Evolutionary conservation across 1,284 basidiomycete genomes (phyloP).

Genomic region (Sanghuangporus sanghuang): DNA sequence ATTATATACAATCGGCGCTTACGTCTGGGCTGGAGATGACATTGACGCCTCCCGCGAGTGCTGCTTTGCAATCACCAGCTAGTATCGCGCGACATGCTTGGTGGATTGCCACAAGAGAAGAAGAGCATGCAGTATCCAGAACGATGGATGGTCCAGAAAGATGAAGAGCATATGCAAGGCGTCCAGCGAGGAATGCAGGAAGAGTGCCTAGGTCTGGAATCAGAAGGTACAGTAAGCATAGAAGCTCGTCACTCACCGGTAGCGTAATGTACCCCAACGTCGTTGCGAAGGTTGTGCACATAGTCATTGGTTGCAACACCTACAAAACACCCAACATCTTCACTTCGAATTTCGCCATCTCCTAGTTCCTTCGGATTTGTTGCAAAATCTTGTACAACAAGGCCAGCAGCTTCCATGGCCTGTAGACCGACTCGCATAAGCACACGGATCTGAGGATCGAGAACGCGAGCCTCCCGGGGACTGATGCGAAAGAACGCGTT

Average conservation of each 20-base stretch:
- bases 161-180: constrained; percentile 62
- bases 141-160: constrained; percentile 66
- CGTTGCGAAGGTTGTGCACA: constrained; percentile 51
- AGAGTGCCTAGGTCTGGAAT: constrained; percentile 48
- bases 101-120: constrained; percentile 60
- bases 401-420: constrained; percentile 66
- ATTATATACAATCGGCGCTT: constrained; percentile 24
- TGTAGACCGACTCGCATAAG: constrained; percentile 61
- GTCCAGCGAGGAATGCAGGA: constrained; percentile 62
- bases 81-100: constrained; percentile 61
- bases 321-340: constrained; percentile 51
- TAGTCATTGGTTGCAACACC: constrained; percentile 69
- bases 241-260: constrained; percentile 42
- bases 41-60: constrained; percentile 71
- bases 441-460: constrained; percentile 72
- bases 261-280: constrained; percentile 66
- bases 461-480: constrained; percentile 63
- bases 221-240: not conserved
- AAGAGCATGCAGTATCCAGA: constrained; percentile 69
- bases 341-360: constrained; percentile 7
- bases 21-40: constrained; percentile 68
- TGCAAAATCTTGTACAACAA: constrained; percentile 49
- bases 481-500: constrained; percentile 66
- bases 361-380: not conserved
- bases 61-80: constrained; percentile 58